Percentiles rank a stretch among this genome's conserved stretches.
These are phyloP conservation scores for Endocladia muricata DNA, from an alignment of 31 red algal species.

Conservation along the genomic window DNA sequence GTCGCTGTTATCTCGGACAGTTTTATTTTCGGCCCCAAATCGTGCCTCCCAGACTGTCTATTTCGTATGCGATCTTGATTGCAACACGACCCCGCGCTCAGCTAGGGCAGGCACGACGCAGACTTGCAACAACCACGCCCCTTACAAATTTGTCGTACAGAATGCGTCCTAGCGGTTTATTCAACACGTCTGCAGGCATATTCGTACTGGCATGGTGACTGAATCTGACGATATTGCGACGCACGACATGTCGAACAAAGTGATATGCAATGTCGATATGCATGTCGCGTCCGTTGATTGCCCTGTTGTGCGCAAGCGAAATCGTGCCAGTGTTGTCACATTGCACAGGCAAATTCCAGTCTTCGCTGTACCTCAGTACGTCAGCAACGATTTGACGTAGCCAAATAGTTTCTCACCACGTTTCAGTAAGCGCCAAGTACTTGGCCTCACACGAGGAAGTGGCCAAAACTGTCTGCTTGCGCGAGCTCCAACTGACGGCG, in stretches of 20 bases:
- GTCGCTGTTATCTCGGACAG: no score
- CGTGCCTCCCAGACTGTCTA: no score
- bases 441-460: no score
- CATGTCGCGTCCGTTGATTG: not conserved
- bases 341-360: not conserved
- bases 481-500: not conserved
- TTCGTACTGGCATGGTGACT: not conserved
- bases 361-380: not conserved
- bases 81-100: no score
- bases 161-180: slow-evolving; percentile 1
- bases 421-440: no score
- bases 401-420: not conserved
- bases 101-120: no score
- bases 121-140: no score
- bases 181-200: slow-evolving; percentile 24
- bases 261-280: slow-evolving; percentile 38
- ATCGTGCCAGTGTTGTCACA: not conserved
- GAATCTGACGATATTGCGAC: not conserved
- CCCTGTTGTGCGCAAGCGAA: no score
- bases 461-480: slow-evolving; percentile 6
- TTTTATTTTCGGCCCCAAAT: no score
- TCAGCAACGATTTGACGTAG: not conserved
- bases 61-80: no score
- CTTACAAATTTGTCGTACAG: not conserved
- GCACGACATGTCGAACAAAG: slow-evolving; percentile 12